Percentiles rank a stretch among this genome's conserved stretches.
Evolutionary conservation across 805 yeast genomes (phyloP).

Genomic region (Candida lessepsii): DNA sequence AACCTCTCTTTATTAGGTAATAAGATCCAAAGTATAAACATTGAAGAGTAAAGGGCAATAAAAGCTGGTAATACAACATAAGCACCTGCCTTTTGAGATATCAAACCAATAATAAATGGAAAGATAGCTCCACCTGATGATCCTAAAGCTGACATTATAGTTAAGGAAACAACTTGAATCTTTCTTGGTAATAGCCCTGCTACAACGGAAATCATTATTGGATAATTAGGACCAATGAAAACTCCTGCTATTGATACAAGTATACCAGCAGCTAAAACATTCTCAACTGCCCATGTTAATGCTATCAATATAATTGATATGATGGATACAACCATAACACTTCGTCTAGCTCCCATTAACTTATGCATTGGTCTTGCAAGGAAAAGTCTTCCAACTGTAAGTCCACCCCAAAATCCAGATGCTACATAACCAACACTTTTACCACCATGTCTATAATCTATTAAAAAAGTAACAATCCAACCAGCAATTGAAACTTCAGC

Average conservation of each 20-base stretch:
- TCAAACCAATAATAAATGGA: constrained; percentile 52
- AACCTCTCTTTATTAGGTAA: constrained; percentile 18
- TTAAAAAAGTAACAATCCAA: constrained; percentile 67
- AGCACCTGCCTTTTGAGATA: constrained; percentile 46
- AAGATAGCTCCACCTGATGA: constrained; percentile 58
- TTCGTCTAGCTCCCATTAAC: constrained; percentile 44
- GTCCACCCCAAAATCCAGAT: constrained; percentile 71
- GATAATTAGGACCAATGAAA: constrained; percentile 66
- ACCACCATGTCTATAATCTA: constrained; percentile 51
- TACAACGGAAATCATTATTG: constrained; percentile 46
- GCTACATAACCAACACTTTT: constrained; percentile 59
- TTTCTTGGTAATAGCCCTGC: constrained; percentile 47
- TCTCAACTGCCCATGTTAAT: constrained; percentile 50
- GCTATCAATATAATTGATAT: constrained; percentile 38
- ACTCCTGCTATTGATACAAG: constrained; percentile 53
- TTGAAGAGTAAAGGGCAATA: constrained; percentile 33
- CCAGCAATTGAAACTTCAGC: constrained; percentile 69
- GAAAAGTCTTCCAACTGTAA: constrained; percentile 60
- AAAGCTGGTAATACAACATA: constrained; percentile 50
- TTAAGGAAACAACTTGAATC: constrained; percentile 49
- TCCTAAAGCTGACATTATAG: constrained; percentile 55
- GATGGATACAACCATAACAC: constrained; percentile 34
- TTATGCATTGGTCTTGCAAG: constrained; percentile 44
- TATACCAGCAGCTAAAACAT: constrained; percentile 45
- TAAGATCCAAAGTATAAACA: constrained; percentile 24